phyloP scores from a whole-genome alignment of 2,329 filamentous ascomycete species.

The Hypoxylon sp. region DNA sequence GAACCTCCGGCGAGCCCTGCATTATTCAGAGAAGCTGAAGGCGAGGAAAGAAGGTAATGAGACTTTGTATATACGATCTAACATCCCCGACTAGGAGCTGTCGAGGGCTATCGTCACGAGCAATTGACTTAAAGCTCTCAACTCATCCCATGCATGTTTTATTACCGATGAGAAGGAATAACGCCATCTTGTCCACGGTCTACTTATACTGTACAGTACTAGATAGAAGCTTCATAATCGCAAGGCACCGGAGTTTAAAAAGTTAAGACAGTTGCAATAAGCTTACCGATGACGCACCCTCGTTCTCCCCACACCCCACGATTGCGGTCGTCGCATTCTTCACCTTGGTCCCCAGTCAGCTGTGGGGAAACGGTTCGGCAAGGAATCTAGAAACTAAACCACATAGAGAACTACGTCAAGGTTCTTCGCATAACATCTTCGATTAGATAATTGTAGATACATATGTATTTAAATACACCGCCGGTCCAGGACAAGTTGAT shows the following conservation, averaged over 20 bases:
- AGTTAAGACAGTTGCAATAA: slow-evolving; percentile 19
- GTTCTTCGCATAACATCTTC: slow-evolving; percentile 28
- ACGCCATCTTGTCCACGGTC: slow-evolving; percentile 10
- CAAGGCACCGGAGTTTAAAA: slow-evolving; percentile 29
- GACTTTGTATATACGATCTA: slow-evolving; percentile 33
- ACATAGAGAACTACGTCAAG: slow-evolving; percentile 32
- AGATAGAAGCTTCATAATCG: slow-evolving; percentile 41
- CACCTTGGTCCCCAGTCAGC: slow-evolving; percentile 7
- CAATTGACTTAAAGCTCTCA: slow-evolving; percentile 49
- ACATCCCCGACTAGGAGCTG: slow-evolving; percentile 21
- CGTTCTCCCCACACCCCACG: slow-evolving; percentile 11
- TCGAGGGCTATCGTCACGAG: slow-evolving; percentile 38
- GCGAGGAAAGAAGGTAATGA: slow-evolving; percentile 46
- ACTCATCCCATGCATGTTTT: slow-evolving; percentile 49
- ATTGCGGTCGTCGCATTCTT: slow-evolving; percentile 1
- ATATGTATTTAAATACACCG: slow-evolving; percentile 37
- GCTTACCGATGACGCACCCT: slow-evolving; percentile 33
- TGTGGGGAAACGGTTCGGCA: slow-evolving; percentile 35
- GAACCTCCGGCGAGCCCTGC: slow-evolving; percentile 51
- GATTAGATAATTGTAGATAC: slow-evolving; percentile 33
- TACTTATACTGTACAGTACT: slow-evolving; percentile 44
- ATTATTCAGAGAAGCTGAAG: slow-evolving; percentile 48
- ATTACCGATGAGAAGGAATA: slow-evolving; percentile 31
- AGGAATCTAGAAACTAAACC: slow-evolving; percentile 27
- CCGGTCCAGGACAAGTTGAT: slow-evolving; percentile 21